Evolutionary conservation across 345 rosid species (phyloP), one percentile per base, ranked within the genome.

Genomic region (Aurinia saxatilis): DNA sequence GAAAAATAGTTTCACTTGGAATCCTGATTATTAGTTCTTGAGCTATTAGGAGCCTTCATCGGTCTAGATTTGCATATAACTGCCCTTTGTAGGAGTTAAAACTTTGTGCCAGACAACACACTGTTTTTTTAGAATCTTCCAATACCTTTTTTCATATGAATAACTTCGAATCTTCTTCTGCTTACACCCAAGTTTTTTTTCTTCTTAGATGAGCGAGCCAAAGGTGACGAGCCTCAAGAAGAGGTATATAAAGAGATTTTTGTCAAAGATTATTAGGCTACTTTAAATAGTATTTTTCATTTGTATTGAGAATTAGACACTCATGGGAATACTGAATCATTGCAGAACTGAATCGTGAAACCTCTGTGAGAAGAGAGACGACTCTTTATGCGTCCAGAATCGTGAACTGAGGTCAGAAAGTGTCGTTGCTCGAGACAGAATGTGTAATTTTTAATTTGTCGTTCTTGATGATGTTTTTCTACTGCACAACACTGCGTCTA

Each of bases 221-320:
- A 69, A 69, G 73, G 57, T 53, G 73, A 69, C 30, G 73, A 69
- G 57, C 30, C 67, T 35, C 49, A 69, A 56, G 68, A 69, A 3
- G 73, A 69, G 73, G 73, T 68, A 68, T 23, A 4, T 11, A 27
- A 60, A 51, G n/a, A 15, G 2, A 6, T 5, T 30, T 15, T 13
- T 18, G 35, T 38, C 19, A 2, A 17, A n/a, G 5, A 36, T 14
- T 7, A 41, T n/a, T n/a, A 25, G 9, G 7, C 1, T n/a, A 13
- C 27, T 14, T n/a, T 3, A 2, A 18, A 46, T 5, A 55, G 5
- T 15, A 16, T 23, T 8, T 11, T 13, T 7, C 50, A 3, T 41
- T 33, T 41, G 53, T 19, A 42, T 60, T 50, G 30, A 14, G 1
- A 67, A 59, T 0, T 41, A 35, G 37, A 60, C 37, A 59, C 50